Evolutionary conservation across 768 basidiomycete species (phyloP), one percentile per base, ranked within the genome.

Genomic region (Tricholoma hemisulphureum): DNA sequence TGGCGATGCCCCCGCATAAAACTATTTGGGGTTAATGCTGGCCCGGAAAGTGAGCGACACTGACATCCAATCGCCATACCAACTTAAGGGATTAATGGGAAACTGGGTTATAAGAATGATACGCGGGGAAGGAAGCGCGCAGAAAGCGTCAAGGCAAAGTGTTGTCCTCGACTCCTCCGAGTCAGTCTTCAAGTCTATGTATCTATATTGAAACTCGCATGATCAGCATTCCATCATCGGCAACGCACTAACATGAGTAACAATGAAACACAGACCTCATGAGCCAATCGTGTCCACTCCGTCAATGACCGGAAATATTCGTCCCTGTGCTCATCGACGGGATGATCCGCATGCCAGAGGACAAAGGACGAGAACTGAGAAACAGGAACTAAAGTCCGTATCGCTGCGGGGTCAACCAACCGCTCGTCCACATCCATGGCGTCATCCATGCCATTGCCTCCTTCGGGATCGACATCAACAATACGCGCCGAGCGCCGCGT

Each of bases 261-360:
- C 5, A 20, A 18, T 23, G 14, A 56, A 9, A 54, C 34, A 67
- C 78, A 6, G 59, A 91, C 91, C 78, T 87, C 82, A 21, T 77
- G 71, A 13, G 88, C 80, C 24, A 93, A 71, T 20, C 61, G 73
- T 35, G 83, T 83, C 91, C 92, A 93, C 67, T 93, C 91, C 0
- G 72, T 77, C 59, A 93, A 65, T 2, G 86, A 73, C 14, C 88
- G 78, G 46, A 80, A 69, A 68, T 93, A 93, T 63, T 91, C 89
- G 65, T 93, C 91, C 37, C 73, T 77, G 3, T 79, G 82, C 52
- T 84, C 85, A 59, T 92, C 86, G 1, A 89, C 83, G 0, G 84
- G 82, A 20, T 81, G 79, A 69, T 93, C 92, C 4, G 87, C 80
- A 57, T 85, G 77, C 91, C 91, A 93, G 21, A 93, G 67, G n/a